Percentiles rank a stretch among this genome's conserved stretches.
Evolutionary conservation across 352 stramenopile species (phyloP).

Genomic region (Phytopythium cucurbitacearum): DNA sequence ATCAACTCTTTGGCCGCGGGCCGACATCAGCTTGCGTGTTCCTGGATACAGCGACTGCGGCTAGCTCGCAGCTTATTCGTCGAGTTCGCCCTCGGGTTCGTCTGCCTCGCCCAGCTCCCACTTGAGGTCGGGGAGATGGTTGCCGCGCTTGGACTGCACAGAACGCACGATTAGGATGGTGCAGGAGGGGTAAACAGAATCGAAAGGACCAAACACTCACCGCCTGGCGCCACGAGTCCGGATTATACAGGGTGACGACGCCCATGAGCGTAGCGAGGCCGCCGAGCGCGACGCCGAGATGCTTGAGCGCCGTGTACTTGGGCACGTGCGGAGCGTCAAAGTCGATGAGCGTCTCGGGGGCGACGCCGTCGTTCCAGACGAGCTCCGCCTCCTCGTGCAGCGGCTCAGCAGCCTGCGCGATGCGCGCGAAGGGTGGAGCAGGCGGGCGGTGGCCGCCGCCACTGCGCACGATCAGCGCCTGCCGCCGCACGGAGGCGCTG

Average conservation of each 20-base stretch:
- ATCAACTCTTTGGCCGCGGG: too few relatives aligned
- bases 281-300: slow-evolving; percentile 54
- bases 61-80: slow-evolving; percentile 42
- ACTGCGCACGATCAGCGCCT: slow-evolving; percentile 41
- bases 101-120: slow-evolving; percentile 77
- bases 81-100: slow-evolving; percentile 80
- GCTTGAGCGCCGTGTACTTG: slow-evolving; percentile 67
- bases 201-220: slow-evolving; percentile 25
- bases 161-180: slow-evolving; percentile 1
- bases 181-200: background rate
- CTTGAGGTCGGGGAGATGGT: slow-evolving; percentile 72
- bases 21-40: too few relatives aligned
- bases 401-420: slow-evolving; percentile 50
- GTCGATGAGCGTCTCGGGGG: slow-evolving; percentile 85
- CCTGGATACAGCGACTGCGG: background rate
- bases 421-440: slow-evolving; percentile 75
- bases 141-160: slow-evolving; percentile 63
- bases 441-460: slow-evolving; percentile 60
- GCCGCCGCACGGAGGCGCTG: slow-evolving; percentile 48
- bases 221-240: slow-evolving; percentile 75
- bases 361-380: slow-evolving; percentile 85
- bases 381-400: slow-evolving; percentile 79
- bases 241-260: slow-evolving; percentile 77
- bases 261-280: slow-evolving; percentile 68
- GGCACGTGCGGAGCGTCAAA: slow-evolving; percentile 85